Evolutionary conservation across 352 stramenopile genomes (phyloP).

Genomic region (Phytopythium vexans): DNA sequence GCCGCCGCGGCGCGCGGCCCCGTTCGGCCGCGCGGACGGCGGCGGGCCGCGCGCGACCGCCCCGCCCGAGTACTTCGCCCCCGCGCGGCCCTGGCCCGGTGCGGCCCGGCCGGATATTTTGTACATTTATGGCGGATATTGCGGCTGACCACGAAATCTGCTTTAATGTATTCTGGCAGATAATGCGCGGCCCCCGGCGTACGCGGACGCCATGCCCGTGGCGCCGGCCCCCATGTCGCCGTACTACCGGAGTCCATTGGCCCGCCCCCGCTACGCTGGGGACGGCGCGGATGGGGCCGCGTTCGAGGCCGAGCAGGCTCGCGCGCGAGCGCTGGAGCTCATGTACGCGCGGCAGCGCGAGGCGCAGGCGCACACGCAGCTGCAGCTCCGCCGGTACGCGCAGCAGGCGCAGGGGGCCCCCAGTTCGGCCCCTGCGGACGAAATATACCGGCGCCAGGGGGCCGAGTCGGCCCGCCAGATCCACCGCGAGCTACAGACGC

Average conservation of each 20-base stretch:
- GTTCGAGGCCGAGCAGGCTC: constrained; percentile 3
- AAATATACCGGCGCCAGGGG: no score
- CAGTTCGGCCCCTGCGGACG: no score
- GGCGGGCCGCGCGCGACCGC: constrained; percentile 3
- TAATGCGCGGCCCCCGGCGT: no score
- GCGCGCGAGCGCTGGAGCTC: constrained; percentile 15
- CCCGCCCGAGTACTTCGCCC: not conserved
- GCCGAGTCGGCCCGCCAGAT: constrained; percentile 24
- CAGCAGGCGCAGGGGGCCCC: constrained; percentile 30
- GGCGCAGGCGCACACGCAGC: constrained; percentile 19
- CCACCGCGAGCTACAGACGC: constrained; percentile 29
- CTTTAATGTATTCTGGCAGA: no score
- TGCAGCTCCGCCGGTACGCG: constrained; percentile 31
- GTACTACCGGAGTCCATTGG: not conserved
- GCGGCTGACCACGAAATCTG: no score
- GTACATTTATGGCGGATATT: no score
- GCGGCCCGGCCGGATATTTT: no score
- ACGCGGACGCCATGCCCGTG: no score
- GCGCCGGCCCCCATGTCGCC: no score
- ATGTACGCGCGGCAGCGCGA: constrained; percentile 28
- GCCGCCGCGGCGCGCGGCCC: constrained; percentile 7
- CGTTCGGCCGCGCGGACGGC: constrained; percentile 6
- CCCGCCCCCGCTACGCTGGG: not conserved
- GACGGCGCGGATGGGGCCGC: not conserved
- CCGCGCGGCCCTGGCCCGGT: no score